Base-by-base conservation (phyloP, 2,329 filamentous ascomycete genomes). In the Colletotrichum endophyticum region DNA sequence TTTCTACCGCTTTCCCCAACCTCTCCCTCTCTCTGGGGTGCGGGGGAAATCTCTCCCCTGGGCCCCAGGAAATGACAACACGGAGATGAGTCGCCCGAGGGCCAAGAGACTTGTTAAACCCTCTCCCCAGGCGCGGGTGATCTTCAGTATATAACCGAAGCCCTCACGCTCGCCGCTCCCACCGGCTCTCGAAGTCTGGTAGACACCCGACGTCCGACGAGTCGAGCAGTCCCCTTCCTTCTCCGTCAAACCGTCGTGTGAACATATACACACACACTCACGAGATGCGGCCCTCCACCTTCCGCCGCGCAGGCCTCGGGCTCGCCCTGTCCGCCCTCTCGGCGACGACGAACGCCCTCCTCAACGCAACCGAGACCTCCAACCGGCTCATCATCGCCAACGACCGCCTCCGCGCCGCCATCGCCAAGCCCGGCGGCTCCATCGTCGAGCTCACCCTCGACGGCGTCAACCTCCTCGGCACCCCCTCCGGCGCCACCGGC, bases 391-490 rank as follows among this genome's bases (percentile, higher is more conserved):
- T 83, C 63, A 80, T 87, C 49, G 81, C 83, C 61, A 87, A 86
- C 75, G 84, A 85, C 73, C 83, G 84, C 13, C 81, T 87, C 27
- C 82, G 83, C 73, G 82, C 83, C 34, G 82, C 83, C 70, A 82
- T 87, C 30, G 78, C 81, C 78, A 87, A 87, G 80, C 77, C 80
- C 1, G 81, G 83, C 22, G 85, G 85, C n/a, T 81, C 82, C 69
- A 81, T 87, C 66, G 81, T 84, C 66, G 80, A 81, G 61, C 79
- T 87, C 68, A 82, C 78, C 5, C 79, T 87, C 27, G 82, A 84
- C 72, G 81, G 81, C 28, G 80, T 82, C 72, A 87, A 91, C 79
- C 85, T 92, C 5, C 86, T 92, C 2, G 89, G 90, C 5, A 82
- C 82, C 3, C 78, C 79, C 22, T 84, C 83, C n/a, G 87, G 86